Conservation (phyloP, 495 filamentous ascomycete genomes). For the Xylaria sp. region DNA sequence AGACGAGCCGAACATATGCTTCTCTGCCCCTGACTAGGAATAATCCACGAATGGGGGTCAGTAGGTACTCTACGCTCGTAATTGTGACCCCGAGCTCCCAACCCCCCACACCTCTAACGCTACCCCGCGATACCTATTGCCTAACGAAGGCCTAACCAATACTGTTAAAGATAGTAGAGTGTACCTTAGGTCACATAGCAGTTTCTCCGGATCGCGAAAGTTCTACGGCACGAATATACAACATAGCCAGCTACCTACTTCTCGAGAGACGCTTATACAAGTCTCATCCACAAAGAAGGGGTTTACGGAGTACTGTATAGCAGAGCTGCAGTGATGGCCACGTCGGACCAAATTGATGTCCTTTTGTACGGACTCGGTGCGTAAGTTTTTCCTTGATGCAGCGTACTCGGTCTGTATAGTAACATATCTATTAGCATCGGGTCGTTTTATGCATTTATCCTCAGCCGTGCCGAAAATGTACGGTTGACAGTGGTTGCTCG, state of each 20-base stretch:
- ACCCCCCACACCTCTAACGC: background rate
- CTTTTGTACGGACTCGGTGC: slow-evolving; percentile 24
- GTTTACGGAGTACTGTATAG: background rate
- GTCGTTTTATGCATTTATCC: slow-evolving; percentile 44
- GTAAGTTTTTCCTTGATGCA: slow-evolving; percentile 11
- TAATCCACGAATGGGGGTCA: background rate
- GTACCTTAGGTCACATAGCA: background rate
- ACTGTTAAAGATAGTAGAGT: background rate
- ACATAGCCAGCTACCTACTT: background rate
- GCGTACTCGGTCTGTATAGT: background rate
- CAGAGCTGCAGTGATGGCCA: background rate
- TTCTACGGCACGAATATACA: no score
- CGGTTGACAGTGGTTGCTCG: slow-evolving; percentile 59
- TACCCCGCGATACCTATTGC: background rate
- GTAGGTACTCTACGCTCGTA: background rate
- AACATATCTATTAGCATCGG: slow-evolving; percentile 19
- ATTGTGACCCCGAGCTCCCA: background rate
- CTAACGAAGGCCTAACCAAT: background rate
- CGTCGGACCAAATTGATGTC: slow-evolving; percentile 1
- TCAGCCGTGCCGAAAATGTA: slow-evolving; percentile 49
- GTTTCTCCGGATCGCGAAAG: no score
- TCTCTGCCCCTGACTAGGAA: background rate
- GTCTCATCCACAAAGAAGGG: background rate
- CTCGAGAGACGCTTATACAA: no score
- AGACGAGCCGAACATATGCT: no score